phyloP scores from a whole-genome alignment of 148 eudicot genomes.

The Linanthus parryae region DNA sequence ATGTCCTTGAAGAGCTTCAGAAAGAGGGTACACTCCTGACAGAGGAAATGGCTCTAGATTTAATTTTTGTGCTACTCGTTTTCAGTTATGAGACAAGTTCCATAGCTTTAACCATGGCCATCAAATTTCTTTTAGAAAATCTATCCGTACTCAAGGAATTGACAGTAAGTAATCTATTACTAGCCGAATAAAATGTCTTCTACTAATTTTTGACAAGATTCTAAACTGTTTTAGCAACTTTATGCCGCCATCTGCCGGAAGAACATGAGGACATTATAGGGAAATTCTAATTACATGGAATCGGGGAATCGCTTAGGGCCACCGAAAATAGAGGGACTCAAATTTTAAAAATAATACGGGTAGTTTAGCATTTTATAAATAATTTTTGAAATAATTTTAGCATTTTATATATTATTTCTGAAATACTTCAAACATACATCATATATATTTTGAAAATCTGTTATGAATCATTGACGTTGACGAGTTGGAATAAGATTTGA shows the following conservation, averaged over 20 bases:
- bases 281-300: constrained; percentile 62
- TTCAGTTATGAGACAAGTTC: constrained; percentile 96
- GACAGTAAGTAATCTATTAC: too few species aligned
- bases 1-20: constrained; percentile 67
- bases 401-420: too few species aligned
- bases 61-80: constrained; percentile 89
- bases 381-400: too few species aligned
- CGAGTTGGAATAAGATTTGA: too few species aligned
- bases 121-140: constrained; percentile 58
- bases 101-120: constrained; percentile 70
- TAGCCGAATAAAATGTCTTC: constrained; percentile 7
- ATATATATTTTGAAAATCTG: too few species aligned
- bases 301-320: too few species aligned
- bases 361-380: too few species aligned
- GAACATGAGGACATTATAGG: constrained; percentile 72
- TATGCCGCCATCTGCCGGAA: constrained; percentile 39
- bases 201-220: neutral
- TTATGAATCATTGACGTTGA: too few species aligned
- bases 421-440: too few species aligned
- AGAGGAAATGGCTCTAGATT: constrained; percentile 79
- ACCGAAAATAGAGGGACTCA: too few species aligned
- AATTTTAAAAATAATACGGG: too few species aligned
- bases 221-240: neutral
- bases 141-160: constrained; percentile 58
- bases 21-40: constrained; percentile 61